A percentile compares a stretch with the other conserved stretches of the same genome.
phyloP scores from a whole-genome alignment of 768 basidiomycete genomes.

The Pisolithus sp. region DNA sequence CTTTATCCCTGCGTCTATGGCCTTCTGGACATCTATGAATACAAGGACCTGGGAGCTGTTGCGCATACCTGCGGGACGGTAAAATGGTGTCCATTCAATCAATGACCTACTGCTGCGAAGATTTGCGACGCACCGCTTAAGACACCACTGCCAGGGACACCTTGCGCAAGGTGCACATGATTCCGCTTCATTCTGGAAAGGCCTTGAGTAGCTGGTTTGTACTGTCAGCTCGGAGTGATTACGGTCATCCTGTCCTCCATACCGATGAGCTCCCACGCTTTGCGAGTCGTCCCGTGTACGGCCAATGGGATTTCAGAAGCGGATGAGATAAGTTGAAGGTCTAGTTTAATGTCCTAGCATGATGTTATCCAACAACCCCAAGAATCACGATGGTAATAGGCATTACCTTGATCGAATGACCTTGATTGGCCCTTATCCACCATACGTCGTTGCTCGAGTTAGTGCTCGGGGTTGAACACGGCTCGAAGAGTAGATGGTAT shows the following conservation, averaged over 20 bases:
- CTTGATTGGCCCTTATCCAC: slow-evolving; percentile 91
- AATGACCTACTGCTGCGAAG: background rate
- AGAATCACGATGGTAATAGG: background rate
- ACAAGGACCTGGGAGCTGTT: slow-evolving; percentile 71
- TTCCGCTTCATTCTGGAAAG: slow-evolving; percentile 83
- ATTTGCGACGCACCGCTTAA: slow-evolving; percentile 59
- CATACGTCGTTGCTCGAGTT: slow-evolving; percentile 38
- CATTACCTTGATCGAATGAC: slow-evolving; percentile 74
- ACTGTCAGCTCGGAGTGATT: background rate
- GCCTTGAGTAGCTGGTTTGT: slow-evolving; percentile 52
- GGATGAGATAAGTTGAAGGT: slow-evolving; percentile 52
- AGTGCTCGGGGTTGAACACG: slow-evolving; percentile 23
- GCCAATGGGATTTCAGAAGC: slow-evolving; percentile 67
- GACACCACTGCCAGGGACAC: slow-evolving; percentile 56
- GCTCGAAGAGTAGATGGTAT: slow-evolving; percentile 53
- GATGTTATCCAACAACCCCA: background rate
- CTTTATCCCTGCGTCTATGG: slow-evolving; percentile 58
- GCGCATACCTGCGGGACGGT: slow-evolving; percentile 63
- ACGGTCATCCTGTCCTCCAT: slow-evolving; percentile 8
- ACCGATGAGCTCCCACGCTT: slow-evolving; percentile 73
- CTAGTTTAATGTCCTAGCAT: slow-evolving; percentile 58
- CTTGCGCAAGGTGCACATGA: slow-evolving; percentile 90
- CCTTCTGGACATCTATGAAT: slow-evolving; percentile 70
- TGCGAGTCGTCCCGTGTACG: slow-evolving; percentile 71
- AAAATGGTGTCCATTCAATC: background rate